Conservation (phyloP, 768 basidiomycete species). For the Ephemerocybe angulata region DNA sequence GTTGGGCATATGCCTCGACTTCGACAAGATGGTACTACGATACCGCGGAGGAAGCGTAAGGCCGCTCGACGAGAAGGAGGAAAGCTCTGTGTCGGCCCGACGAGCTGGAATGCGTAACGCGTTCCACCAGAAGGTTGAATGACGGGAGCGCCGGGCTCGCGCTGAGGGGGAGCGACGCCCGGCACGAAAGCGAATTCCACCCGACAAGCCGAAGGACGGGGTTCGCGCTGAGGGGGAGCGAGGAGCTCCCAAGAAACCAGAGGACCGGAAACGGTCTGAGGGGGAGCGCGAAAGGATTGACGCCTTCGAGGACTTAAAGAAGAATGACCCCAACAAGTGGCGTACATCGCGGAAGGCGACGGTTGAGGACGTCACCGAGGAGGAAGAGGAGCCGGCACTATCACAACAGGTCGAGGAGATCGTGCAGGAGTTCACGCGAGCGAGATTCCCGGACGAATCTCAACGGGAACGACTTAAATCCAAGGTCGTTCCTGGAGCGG, state of each 20-base stretch:
- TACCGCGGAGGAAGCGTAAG: not conserved
- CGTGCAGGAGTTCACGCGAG: not conserved
- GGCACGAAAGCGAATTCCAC: not conserved
- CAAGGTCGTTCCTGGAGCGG: not conserved
- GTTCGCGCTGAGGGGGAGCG: no score
- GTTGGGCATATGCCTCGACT: not conserved
- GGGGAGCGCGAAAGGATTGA: no score
- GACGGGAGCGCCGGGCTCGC: not conserved
- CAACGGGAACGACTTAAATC: not conserved
- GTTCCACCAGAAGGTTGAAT: not conserved
- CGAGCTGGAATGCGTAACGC: not conserved
- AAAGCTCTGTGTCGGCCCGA: not conserved
- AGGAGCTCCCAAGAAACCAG: no score
- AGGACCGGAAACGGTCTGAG: no score
- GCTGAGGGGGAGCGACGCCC: not conserved
- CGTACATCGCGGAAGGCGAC: not conserved
- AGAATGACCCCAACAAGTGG: not conserved
- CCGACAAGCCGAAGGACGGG: no score
- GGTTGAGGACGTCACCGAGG: not conserved
- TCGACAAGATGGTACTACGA: not conserved
- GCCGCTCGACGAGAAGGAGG: not conserved
- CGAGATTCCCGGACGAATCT: not conserved
- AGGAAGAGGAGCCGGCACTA: not conserved
- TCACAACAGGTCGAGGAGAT: not conserved
- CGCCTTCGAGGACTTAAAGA: not conserved